Evolutionary conservation across 345 rosid genomes (phyloP), one percentile per base, ranked within the genome.

Genomic region (Odontarrhena argentea): DNA sequence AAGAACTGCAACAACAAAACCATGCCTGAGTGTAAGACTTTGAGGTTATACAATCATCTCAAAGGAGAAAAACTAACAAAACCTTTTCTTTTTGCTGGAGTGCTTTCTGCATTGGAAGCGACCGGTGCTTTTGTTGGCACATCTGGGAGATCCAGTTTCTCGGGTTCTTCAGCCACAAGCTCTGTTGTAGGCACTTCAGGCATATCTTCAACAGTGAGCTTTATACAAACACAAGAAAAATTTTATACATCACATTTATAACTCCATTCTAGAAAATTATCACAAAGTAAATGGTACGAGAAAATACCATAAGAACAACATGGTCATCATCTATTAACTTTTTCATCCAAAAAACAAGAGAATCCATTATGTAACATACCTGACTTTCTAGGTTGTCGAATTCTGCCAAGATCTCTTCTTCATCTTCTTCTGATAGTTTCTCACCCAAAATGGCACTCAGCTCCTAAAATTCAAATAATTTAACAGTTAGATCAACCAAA

Each of bases 401-500:
- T 80, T 93, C 98, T n/a, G 97, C 94, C 59, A 87, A 79, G 74
- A 93, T 78, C 73, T 93, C 96, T 74, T 88, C 97, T 83, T 93
- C 98, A 66, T 93, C 98, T 75, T 90, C 94, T 68, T 86, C 87
- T 45, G 97, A 88, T 63, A 93, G 71, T 76, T 88, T 83, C 77
- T 93, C 98, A 22, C 97, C 98, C 80, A 93, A 76, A 32, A 86
- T 84, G 14, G 89, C 94, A 86, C 83, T 85, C 55, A 90, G 85
- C 83, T 93, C 98, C 97, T 93, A 77, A 65, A 75, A 63, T 24
- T 9, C 44, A 55, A 62, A 22, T 50, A 11, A 36, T 56, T 43
- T 22, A 36, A 55, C 11, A 41, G 42, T 76, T 22, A 44, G 50
- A 63, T 43, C 44, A 18, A 45, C 41, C 30, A 71, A 40, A 57